Conservation (phyloP, 225 moss, liverwort and hornwort species). For the Thuidium tamariscinum region DNA sequence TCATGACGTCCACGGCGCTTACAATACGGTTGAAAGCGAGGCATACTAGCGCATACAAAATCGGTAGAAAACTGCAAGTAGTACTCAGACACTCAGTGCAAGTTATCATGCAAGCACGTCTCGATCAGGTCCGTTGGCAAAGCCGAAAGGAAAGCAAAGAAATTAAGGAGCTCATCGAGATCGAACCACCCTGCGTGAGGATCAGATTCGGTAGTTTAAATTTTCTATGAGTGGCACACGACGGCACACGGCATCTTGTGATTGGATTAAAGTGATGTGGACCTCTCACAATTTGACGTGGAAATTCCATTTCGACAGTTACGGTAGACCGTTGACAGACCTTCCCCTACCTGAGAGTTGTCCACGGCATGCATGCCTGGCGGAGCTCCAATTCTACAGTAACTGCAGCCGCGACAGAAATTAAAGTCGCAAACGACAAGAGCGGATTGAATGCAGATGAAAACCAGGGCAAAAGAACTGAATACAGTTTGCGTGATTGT, state of each 20-base stretch:
- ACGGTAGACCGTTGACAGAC: not conserved
- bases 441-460: not conserved
- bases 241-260: not conserved
- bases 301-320: not conserved
- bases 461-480: not conserved
- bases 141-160: not conserved
- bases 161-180: not conserved
- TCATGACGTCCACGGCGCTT: not conserved
- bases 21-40: not conserved
- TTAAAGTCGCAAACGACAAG: not conserved
- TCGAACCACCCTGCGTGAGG: not conserved
- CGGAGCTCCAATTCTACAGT: not conserved
- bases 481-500: not conserved
- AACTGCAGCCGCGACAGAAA: not conserved
- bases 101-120: not conserved
- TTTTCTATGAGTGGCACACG: not conserved
- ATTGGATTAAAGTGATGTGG: not conserved
- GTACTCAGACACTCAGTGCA: not conserved
- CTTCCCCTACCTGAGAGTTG: not conserved
- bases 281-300: not conserved
- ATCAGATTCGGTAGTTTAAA: not conserved
- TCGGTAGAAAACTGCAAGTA: not conserved
- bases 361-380: too few species aligned
- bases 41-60: not conserved
- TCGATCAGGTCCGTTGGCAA: not conserved